A percentile compares a stretch with the other conserved stretches of the same genome.
Evolutionary conservation across 805 yeast genomes (phyloP).

Genomic region (Wickerhamiella lipophila): DNA sequence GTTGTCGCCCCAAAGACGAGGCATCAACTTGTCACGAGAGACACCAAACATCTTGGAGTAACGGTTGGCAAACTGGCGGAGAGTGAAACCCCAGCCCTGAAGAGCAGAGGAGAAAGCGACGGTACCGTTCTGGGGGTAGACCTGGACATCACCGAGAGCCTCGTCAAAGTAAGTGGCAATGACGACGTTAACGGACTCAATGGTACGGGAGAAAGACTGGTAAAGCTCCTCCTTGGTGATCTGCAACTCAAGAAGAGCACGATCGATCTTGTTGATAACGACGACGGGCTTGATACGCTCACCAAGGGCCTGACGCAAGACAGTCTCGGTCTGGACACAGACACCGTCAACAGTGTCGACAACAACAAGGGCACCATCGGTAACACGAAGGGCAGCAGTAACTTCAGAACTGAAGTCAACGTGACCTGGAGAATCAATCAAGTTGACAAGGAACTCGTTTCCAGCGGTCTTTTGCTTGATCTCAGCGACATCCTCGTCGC

Average conservation of each 20-base stretch:
- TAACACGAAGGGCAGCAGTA: conserved; percentile 98
- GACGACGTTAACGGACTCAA: conserved; percentile 97
- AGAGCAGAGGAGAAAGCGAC: conserved; percentile 99
- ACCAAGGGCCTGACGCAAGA: conserved; percentile 96
- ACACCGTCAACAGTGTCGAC: conserved; percentile 99
- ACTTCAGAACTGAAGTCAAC: conserved; percentile 99
- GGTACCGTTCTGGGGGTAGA: conserved; percentile 97
- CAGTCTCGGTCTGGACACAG: conserved; percentile 99
- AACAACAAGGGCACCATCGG: conserved; percentile 99
- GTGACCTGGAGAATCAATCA: conserved; percentile 99
- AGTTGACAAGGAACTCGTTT: conserved; percentile 89
- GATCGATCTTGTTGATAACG: conserved; percentile 96
- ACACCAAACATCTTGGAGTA: conserved; percentile 99
- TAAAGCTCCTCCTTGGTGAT: conserved; percentile 97
- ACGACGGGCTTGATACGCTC: conserved; percentile 99
- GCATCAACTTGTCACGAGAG: conserved; percentile 95
- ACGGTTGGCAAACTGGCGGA: conserved; percentile 95
- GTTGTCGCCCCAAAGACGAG: conserved; percentile 99
- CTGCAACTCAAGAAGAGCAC: conserved; percentile 98
- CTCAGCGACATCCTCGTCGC: conserved; percentile 70
- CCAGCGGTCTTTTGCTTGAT: conserved; percentile 88
- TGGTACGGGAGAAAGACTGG: conserved; percentile 97
- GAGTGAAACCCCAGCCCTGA: conserved; percentile 99
- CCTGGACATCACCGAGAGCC: conserved; percentile 90
- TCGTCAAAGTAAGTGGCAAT: conserved; percentile 89